Conservation (phyloP, 2,329 filamentous ascomycete genomes). For the Nemania sp. region DNA sequence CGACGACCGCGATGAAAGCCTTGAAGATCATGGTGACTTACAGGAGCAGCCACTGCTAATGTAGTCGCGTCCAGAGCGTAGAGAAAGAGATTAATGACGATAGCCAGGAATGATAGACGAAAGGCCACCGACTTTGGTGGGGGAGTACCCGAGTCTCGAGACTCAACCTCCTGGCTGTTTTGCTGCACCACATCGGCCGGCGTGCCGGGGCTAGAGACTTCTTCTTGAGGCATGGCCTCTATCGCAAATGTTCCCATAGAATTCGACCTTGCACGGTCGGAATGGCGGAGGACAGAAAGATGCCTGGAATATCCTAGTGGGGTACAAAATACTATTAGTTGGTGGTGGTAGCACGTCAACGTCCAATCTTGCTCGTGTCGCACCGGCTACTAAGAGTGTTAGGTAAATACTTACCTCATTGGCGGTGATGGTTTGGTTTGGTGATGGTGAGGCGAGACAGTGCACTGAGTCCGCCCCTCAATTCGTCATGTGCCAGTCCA, state of each 20-base stretch:
- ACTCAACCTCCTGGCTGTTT: neutral
- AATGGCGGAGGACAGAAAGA: neutral
- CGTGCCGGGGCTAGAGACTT: neutral
- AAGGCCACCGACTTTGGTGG: slow-evolving; percentile 7
- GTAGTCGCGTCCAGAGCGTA: slow-evolving; percentile 12
- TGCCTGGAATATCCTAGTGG: neutral
- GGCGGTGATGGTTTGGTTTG: no score
- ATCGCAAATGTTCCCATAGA: neutral
- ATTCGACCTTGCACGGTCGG: neutral
- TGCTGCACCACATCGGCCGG: neutral
- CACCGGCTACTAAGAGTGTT: no score
- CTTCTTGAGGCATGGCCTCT: neutral
- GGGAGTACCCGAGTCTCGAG: neutral
- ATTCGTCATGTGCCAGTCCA: no score
- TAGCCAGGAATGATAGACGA: neutral
- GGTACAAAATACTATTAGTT: no score
- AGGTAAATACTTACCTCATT: no score
- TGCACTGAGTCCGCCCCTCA: no score
- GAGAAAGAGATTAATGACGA: slow-evolving; percentile 3
- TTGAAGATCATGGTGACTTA: neutral
- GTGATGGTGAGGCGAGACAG: no score
- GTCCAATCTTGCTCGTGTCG: no score
- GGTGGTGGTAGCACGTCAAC: no score
- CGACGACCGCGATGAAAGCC: neutral
- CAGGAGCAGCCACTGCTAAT: slow-evolving; percentile 4